Evolutionary conservation across 129 eudicot species (phyloP).

Genomic region (Arctium lappa): DNA sequence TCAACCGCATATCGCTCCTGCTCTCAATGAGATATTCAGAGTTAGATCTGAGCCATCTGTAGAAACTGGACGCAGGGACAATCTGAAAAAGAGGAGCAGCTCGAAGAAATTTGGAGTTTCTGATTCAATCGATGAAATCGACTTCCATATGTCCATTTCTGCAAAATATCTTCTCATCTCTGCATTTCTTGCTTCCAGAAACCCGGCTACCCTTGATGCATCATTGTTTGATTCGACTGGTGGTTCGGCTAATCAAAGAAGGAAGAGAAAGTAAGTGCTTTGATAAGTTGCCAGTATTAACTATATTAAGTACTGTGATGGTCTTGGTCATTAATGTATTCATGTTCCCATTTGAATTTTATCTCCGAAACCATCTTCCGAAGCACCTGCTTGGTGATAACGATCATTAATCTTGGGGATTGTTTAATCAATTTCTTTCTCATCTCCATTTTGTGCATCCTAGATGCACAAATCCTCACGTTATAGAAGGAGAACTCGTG

Average conservation of each 20-base stretch:
- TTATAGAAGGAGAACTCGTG: not conserved
- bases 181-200: constrained; percentile 90
- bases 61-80: constrained; percentile 37
- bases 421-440: not conserved
- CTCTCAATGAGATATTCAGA: constrained; percentile 60
- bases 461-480: not conserved
- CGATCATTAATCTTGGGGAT: not conserved
- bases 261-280: constrained; percentile 76
- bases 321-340: not conserved
- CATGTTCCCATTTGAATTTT: not conserved
- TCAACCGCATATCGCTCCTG: constrained; percentile 56
- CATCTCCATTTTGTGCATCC: not conserved
- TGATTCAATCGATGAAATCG: constrained; percentile 54
- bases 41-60: constrained; percentile 35
- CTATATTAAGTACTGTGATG: not conserved
- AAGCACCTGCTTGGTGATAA: no score
- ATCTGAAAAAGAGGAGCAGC: constrained; percentile 31
- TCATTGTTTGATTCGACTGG: constrained; percentile 95
- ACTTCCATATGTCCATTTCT: constrained; percentile 82
- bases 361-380: not conserved
- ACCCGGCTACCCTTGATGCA: constrained; percentile 98
- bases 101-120: constrained; percentile 39
- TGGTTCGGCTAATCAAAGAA: constrained; percentile 59
- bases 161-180: constrained; percentile 94
- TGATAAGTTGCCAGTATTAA: not conserved